Conservation (phyloP, 306 rosid species). For the Rubus parviflorus region DNA sequence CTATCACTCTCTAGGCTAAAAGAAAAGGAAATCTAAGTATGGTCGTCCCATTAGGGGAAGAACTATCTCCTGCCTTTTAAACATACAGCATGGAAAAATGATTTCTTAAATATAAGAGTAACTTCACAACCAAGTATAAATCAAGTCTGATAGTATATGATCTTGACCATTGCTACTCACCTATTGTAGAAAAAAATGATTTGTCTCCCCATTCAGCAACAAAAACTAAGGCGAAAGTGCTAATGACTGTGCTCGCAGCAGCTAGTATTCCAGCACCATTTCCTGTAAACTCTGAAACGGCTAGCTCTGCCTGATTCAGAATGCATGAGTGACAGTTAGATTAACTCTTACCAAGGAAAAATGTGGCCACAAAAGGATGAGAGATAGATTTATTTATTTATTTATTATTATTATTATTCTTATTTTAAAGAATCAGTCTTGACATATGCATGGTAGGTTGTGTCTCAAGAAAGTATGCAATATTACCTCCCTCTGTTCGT, state of each 20-base stretch:
- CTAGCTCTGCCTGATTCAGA: conserved; percentile 89
- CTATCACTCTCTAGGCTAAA: neutral
- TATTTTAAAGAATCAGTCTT: neutral
- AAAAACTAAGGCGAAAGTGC: conserved; percentile 82
- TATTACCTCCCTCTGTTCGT: conserved; percentile 93
- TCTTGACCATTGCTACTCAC: conserved; percentile 42
- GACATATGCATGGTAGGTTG: neutral
- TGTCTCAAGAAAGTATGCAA: conserved; percentile 6
- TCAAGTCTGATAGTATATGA: neutral
- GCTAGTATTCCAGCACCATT: conserved; percentile 85
- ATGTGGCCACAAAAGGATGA: conserved; percentile 9
- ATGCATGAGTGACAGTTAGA: conserved; percentile 29
- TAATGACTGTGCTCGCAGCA: conserved; percentile 70
- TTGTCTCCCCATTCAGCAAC: conserved; percentile 99
- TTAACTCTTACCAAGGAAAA: neutral
- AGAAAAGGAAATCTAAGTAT: neutral
- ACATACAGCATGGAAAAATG: conserved; percentile 15
- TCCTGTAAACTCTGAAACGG: conserved; percentile 83
- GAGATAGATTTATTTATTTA: neutral
- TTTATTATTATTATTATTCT: neutral
- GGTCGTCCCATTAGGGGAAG: conserved; percentile 5
- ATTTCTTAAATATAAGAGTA: neutral
- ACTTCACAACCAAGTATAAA: neutral
- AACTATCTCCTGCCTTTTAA: conserved; percentile 7
- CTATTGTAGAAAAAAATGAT: conserved; percentile 94